Percentiles rank a stretch among this genome's conserved stretches.
phyloP scores from a whole-genome alignment of 1,139 yeast genomes.

The Starmera stellimalicola region DNA sequence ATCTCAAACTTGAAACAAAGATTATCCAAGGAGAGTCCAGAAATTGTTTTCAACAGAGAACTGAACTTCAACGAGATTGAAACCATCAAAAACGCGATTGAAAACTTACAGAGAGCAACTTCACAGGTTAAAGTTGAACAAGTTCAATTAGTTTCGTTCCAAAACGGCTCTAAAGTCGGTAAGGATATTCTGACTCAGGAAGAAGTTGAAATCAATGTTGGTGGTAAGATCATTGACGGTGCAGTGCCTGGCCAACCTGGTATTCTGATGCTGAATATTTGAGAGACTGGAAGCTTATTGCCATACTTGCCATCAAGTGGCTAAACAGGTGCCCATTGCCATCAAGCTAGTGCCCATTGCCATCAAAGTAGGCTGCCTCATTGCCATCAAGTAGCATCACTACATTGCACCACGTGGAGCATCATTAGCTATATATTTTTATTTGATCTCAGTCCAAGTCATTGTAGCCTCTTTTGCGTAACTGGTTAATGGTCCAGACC shows the following conservation, averaged over 20 bases:
- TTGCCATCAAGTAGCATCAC: too few species aligned
- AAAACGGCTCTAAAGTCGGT: conserved; percentile 54
- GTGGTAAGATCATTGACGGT: conserved; percentile 64
- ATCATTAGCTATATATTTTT: too few species aligned
- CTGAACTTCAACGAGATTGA: conserved; percentile 72
- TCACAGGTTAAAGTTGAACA: conserved; percentile 49
- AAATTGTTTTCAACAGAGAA: conserved; percentile 78
- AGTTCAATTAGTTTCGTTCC: conserved; percentile 49
- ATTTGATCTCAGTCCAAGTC: conserved; percentile 8
- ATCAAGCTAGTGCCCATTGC: too few species aligned
- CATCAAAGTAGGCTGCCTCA: too few species aligned
- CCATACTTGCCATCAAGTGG: too few species aligned
- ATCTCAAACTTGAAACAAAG: conserved; percentile 79
- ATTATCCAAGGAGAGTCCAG: conserved; percentile 57
- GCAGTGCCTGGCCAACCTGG: conserved; percentile 96
- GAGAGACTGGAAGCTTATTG: not conserved
- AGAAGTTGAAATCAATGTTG: conserved; percentile 50
- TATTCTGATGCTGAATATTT: conserved; percentile 56
- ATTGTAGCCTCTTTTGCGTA: conserved; percentile 41
- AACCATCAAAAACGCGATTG: conserved; percentile 45
- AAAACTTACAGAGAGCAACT: conserved; percentile 55
- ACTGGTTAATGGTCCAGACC: conserved; percentile 71
- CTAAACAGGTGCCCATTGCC: too few species aligned
- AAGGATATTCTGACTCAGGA: conserved; percentile 60
- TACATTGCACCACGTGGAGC: too few species aligned